Evolutionary conservation across 2,329 filamentous ascomycete genomes (phyloP), one percentile per base, ranked within the genome.

Genomic region (Corynespora cassiicola): DNA sequence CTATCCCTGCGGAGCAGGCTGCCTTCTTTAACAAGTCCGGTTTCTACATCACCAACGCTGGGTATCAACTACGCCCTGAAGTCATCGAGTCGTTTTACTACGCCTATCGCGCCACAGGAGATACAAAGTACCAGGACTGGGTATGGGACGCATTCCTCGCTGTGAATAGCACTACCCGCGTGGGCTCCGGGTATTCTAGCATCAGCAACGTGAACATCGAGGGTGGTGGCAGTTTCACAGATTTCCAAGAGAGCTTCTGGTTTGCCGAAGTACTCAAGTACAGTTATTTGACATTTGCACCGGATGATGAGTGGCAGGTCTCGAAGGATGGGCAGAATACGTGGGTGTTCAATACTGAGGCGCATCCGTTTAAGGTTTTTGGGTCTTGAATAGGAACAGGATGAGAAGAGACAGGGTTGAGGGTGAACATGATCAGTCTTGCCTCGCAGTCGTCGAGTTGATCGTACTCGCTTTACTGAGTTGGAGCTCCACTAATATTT

Each of bases 251-350:
- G 71, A 91, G 86, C 56, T 95, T 94, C 72, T 85, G 87, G 74
- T 90, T 95, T 65, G 89, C 90, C 0, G 90, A 95, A 73, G 86
- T 90, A 47, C 64, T 95, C 66, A 95, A 95, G 76, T 95, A 95
- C 65, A 74, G 79, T 39, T 95, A 88, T 70, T 65, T 95, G 54
- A 87, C 88, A 42, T 82, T 84, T 60, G 76, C 80, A 0, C 72
- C 69, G 43, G 86, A 88, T 20, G 81, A 76, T 14, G 73, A 74
- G 34, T 84, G 77, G 73, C 80, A 84, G 56, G 73, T 82, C 9
- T 66, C 74, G 16, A 62, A 64, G 31, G 70, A 74, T n/a, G 65
- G 63, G 29, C 63, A 63, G 31, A 82, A 85, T 47, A 56, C 68
- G 19, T 85, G 75, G 58, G 82, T 85, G 7, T 84, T 78, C 53